Evolutionary conservation across 257 asterid species (phyloP), one percentile per base, ranked within the genome.

Genomic region (Fraxinus excelsior): DNA sequence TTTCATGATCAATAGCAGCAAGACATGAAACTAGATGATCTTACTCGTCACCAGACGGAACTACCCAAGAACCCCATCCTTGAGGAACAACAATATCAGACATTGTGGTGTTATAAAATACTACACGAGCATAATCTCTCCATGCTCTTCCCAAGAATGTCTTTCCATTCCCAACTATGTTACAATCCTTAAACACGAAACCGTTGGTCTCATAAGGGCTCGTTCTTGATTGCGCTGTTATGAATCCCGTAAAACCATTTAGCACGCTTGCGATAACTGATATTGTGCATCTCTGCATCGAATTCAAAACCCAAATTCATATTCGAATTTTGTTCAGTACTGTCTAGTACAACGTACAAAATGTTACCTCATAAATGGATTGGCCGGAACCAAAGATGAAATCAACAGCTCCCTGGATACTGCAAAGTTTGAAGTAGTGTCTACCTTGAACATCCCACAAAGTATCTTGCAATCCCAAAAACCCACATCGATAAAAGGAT

Each of bases 331-430:
- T 44, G 25, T 16, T 11, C 34, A 0, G 5, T 12, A 10, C 0
- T 26, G 76, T 23, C n/a, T 0, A 49, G 21, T 11, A 62, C 34
- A 10, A 62, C 21, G 9, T 25, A 19, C 18, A 70, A 37, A n/a
- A 35, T 2, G 1, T 51, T 81, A 91, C 98, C 92, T 94, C 94
- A 38, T 91, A 92, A 69, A 91, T 74, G 18, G 98, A 93, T 80
- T 90, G 92, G 2, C 97, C 98, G 0, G 85, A 64, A 32, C 98
- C 98, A 71, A 91, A 93, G 76, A 93, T 91, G 79, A 91, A 93
- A 84, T 93, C 98, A 19, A 88, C 82, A 8, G 92, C 92, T 9
- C 98, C 98, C 14, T 86, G 87, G 44, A 91, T 91, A 5, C 69
- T 80, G 66, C 97, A 91, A 13, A 0, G 35, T 8, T 76, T 76